phyloP scores from a whole-genome alignment of 257 asterid species.

The Fraxinus pennsylvanica region DNA sequence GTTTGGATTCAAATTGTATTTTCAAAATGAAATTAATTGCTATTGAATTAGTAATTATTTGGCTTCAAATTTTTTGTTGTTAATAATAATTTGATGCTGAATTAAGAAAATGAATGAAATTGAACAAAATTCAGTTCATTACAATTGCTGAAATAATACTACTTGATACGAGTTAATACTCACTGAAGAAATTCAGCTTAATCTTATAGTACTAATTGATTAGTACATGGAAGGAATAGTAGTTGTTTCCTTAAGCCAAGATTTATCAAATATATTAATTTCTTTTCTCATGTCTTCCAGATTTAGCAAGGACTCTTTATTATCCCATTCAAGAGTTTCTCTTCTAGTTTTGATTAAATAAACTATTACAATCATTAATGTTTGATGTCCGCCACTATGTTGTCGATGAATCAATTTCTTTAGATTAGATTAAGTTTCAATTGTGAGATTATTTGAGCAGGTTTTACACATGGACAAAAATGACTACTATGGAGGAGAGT shows the following conservation, averaged over 20 bases:
- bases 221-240: background rate
- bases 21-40: background rate
- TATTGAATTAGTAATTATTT: background rate
- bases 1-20: background rate
- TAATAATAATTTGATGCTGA: background rate
- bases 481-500: slow-evolving; percentile 96
- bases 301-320: background rate
- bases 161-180: background rate
- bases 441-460: slow-evolving; percentile 35
- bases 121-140: background rate
- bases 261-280: background rate
- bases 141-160: background rate
- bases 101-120: background rate
- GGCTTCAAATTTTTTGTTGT: background rate
- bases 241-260: background rate
- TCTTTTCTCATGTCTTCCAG: background rate
- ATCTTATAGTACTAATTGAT: background rate
- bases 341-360: background rate
- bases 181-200: background rate
- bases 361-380: too few relatives aligned
- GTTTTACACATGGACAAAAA: slow-evolving; percentile 97
- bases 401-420: background rate
- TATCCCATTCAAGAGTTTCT: background rate
- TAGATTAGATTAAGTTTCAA: background rate
- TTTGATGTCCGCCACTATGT: background rate